These are phyloP conservation scores for Fusarium chaquense DNA, from an alignment of 2,329 filamentous ascomycete species.

Conservation along the genomic window DNA sequence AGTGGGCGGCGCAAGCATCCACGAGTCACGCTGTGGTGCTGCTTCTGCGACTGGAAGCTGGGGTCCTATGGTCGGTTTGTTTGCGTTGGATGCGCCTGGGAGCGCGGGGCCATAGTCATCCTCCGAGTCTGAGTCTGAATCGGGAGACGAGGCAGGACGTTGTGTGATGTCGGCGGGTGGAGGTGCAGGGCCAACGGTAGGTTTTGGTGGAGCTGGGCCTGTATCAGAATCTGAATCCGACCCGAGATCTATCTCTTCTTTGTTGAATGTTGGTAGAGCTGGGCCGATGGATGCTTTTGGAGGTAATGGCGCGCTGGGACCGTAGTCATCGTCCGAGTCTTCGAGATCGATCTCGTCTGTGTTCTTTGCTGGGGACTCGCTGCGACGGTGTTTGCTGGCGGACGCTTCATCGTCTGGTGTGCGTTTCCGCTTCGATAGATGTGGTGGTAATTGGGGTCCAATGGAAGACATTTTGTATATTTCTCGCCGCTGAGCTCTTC, in stretches of 20 bases:
- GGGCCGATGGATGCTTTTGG: conserved; percentile 43
- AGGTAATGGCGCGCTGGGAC: conserved; percentile 51
- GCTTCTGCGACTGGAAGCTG: conserved; percentile 52
- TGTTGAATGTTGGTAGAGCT: conserved; percentile 48
- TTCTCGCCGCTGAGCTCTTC: not conserved
- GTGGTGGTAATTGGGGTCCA: conserved; percentile 76
- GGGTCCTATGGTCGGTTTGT: conserved; percentile 59
- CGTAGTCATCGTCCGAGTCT: conserved; percentile 58
- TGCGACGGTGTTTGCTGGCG: conserved; percentile 58
- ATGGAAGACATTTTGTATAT: conserved; percentile 71
- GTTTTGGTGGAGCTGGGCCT: conserved; percentile 54
- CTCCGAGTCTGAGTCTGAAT: conserved; percentile 60
- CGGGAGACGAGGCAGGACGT: conserved; percentile 48
- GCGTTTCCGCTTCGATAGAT: conserved; percentile 73
- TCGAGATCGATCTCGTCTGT: conserved; percentile 62
- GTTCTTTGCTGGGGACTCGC: conserved; percentile 53
- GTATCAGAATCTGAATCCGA: conserved; percentile 54
- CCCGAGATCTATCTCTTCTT: conserved; percentile 58
- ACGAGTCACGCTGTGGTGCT: conserved; percentile 79
- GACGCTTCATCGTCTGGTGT: conserved; percentile 52
- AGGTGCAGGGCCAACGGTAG: conserved; percentile 51
- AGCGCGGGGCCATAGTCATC: conserved; percentile 72
- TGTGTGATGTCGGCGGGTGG: conserved; percentile 48
- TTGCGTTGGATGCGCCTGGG: conserved; percentile 61
- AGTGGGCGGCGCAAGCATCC: conserved; percentile 81